Evolutionary conservation across 495 filamentous ascomycete genomes (phyloP).

Genomic region (Neurospora sp.): DNA sequence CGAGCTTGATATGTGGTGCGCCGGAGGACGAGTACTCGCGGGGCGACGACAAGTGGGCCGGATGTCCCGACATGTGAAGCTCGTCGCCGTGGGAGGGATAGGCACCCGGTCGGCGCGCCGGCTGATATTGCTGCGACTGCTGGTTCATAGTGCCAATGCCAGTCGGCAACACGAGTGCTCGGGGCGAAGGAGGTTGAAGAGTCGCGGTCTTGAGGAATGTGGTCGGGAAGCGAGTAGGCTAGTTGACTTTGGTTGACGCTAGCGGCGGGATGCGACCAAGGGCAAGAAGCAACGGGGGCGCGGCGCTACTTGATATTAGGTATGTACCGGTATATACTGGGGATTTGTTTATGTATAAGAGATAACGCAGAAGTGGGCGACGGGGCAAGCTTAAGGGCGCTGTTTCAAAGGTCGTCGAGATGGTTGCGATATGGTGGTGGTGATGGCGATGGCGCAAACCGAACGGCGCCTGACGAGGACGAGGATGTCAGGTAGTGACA

Average conservation of each 20-base stretch:
- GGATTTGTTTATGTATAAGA: background rate
- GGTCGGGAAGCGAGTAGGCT: background rate
- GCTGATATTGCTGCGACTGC: slow-evolving; percentile 32
- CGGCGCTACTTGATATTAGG: background rate
- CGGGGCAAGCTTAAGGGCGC: background rate
- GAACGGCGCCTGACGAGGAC: background rate
- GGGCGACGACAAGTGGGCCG: slow-evolving; percentile 34
- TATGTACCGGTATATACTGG: background rate
- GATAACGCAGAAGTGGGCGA: background rate
- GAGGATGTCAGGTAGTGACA: background rate
- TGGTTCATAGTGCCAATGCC: slow-evolving; percentile 40
- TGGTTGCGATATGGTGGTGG: background rate
- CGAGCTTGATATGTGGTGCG: slow-evolving; percentile 38
- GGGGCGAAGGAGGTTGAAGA: background rate
- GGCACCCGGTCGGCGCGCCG: slow-evolving; percentile 31
- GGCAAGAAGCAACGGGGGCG: background rate
- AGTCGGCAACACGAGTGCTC: background rate
- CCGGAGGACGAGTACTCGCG: slow-evolving; percentile 37
- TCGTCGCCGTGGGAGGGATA: slow-evolving; percentile 51
- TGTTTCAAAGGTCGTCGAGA: background rate
- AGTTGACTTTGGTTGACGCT: background rate
- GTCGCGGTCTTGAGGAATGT: background rate
- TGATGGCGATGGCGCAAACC: background rate
- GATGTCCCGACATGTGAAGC: slow-evolving; percentile 56
- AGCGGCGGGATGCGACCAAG: slow-evolving; percentile 1